Evolutionary conservation across 371 early-diverging fungal species (phyloP), one percentile per base, ranked within the genome.

Genomic region (Cokeromyces recurvatus): DNA sequence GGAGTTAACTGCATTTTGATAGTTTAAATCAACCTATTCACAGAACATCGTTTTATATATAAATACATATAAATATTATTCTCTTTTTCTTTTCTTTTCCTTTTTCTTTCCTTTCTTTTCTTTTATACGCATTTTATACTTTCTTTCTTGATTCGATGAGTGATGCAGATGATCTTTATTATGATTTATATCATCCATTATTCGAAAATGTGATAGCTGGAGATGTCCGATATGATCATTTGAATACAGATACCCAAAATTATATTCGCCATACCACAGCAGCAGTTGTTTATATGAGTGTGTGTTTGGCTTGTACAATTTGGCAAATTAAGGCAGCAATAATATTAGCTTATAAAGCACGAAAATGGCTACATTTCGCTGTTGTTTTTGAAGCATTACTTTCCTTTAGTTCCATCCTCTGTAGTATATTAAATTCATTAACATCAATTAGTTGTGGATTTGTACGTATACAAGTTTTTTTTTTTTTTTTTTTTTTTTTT

Each of bases 381-480:
- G 66, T 74, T 3, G 29, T 74, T 3, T 49, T 52, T 16, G 55
- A 69, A 23, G 50, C 60, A 3, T 0, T 59, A 2, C 38, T 70
- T 4, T 62, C 70, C 1, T 69, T 67, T 34, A 20, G 59, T 14
- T 46, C 52, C 6, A 67, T 74, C 2, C 31, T 57, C 3, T 59
- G 54, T 32, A 74, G 70, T 27, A 20, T 70, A 3, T 25, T 74
- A 9, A 67, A 62, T 25, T 68, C 74, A 9, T 38, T 69, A 19
- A 45, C 57, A 0, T 29, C 32, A 25, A 38, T 69, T 3, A 50
- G 38, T 35, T 73, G 74, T 23, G 60, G 57, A 21, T 25, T 59
- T 11, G 70, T 69, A 62, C 34, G 32, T 53, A 22, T 8, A 31
- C n/a, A n/a, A n/a, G n/a, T n/a, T n/a, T n/a, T n/a, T n/a, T n/a